A percentile compares a stretch with the other conserved stretches of the same genome.
phyloP scores from a whole-genome alignment of 805 yeast species.

The Kuraishia hungarica region DNA sequence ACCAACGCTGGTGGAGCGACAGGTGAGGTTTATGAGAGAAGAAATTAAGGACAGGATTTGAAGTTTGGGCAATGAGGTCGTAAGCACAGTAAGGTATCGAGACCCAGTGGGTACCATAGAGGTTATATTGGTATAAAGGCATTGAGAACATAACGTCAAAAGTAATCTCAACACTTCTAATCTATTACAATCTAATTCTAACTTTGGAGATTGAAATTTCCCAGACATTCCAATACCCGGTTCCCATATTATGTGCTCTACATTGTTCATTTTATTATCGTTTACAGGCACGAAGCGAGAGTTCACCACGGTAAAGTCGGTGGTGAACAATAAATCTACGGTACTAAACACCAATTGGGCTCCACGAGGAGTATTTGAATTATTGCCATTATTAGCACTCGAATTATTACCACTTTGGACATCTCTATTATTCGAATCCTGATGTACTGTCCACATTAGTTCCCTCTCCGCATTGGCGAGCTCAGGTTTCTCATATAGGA shows the following conservation, averaged over 20 bases:
- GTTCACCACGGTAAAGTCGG: constrained; percentile 43
- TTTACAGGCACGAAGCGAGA: constrained; percentile 3
- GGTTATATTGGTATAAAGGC: constrained; percentile 41
- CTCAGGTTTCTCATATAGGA: constrained; percentile 46
- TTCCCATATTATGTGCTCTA: constrained; percentile 58
- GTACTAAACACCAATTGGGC: constrained; percentile 26
- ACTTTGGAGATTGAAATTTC: constrained; percentile 19
- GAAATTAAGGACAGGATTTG: constrained; percentile 47
- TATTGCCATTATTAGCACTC: no score
- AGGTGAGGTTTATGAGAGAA: constrained; percentile 58
- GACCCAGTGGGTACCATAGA: constrained; percentile 44
- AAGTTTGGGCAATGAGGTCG: constrained; percentile 37
- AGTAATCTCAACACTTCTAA: constrained; percentile 58
- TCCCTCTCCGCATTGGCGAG: constrained; percentile 23
- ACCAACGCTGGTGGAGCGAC: constrained; percentile 37
- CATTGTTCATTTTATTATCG: constrained; percentile 14
- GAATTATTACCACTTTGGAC: no score
- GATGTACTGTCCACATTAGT: constrained; percentile 42
- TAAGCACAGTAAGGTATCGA: constrained; percentile 48
- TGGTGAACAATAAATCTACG: constrained; percentile 42
- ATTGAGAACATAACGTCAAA: constrained; percentile 50
- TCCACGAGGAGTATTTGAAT: constrained; percentile 25
- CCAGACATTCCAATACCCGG: constrained; percentile 57
- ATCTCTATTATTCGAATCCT: background rate
- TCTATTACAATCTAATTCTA: constrained; percentile 52